A percentile compares a stretch with the other conserved stretches of the same genome.
Evolutionary conservation across 441 rosid genomes (phyloP).

Genomic region (Arabidopsis lyrata): DNA sequence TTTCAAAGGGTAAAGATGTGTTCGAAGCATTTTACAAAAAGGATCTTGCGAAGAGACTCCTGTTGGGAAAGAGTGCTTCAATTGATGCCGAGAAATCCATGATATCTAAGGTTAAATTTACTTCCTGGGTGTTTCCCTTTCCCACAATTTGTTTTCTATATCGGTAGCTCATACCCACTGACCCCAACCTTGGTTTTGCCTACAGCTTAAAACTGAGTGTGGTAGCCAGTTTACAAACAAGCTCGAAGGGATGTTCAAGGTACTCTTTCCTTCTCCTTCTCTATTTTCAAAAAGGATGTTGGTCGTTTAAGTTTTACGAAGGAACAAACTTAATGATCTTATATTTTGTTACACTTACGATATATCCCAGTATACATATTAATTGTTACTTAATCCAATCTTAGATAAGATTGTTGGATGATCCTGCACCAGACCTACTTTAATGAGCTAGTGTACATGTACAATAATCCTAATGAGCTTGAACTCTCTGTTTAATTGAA

Average conservation of each 20-base stretch:
- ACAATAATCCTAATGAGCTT: conserved; percentile 16
- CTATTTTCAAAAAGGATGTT: background rate
- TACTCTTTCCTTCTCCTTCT: conserved; percentile 43
- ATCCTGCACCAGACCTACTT: conserved; percentile 3
- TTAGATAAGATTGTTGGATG: conserved; percentile 24
- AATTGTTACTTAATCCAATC: conserved; percentile 4
- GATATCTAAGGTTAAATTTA: conserved; percentile 85
- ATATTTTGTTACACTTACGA: background rate
- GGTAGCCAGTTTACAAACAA: conserved; percentile 99
- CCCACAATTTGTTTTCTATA: background rate
- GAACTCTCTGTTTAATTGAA: conserved; percentile 28
- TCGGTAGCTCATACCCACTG: conserved; percentile 32
- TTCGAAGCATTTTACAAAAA: conserved; percentile 99
- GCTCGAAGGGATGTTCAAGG: conserved; percentile 99
- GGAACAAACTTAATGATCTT: background rate
- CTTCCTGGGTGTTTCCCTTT: conserved; percentile 1
- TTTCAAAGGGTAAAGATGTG: conserved; percentile 89
- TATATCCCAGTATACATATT: background rate
- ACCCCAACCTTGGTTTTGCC: conserved; percentile 28
- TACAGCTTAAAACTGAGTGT: conserved; percentile 98
- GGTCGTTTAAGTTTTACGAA: background rate
- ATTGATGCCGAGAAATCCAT: conserved; percentile 99
- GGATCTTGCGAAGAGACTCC: conserved; percentile 95
- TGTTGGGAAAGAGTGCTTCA: conserved; percentile 96
- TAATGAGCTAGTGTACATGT: conserved; percentile 10